phyloP scores from a whole-genome alignment of 768 basidiomycete genomes.

The Cyclocybe aegerita region DNA sequence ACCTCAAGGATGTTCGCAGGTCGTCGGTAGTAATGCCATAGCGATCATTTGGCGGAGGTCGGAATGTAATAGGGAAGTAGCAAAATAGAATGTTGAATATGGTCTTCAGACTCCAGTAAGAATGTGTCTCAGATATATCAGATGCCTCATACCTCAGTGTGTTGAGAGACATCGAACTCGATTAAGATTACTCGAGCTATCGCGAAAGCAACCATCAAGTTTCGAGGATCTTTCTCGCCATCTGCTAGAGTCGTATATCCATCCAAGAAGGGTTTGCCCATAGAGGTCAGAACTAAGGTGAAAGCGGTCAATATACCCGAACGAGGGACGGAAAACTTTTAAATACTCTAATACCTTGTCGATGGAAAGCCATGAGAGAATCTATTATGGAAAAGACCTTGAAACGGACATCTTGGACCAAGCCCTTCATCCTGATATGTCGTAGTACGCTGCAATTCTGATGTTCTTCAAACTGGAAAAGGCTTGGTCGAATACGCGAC shows the following conservation, averaged over 20 bases:
- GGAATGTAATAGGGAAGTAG: slow-evolving; percentile 97
- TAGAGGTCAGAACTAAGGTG: slow-evolving; percentile 59
- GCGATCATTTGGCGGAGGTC: slow-evolving; percentile 91
- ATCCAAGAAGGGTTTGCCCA: slow-evolving; percentile 71
- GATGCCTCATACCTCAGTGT: slow-evolving; percentile 62
- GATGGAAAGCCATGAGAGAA: slow-evolving; percentile 66
- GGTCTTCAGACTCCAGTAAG: slow-evolving; percentile 43
- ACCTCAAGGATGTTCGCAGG: slow-evolving; percentile 73
- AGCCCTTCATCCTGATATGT: slow-evolving; percentile 77
- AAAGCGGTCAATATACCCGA: slow-evolving; percentile 1
- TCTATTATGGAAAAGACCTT: slow-evolving; percentile 82
- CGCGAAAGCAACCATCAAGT: slow-evolving; percentile 86
- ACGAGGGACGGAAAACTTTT: background rate
- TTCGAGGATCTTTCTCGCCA: slow-evolving; percentile 97
- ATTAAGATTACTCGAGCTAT: slow-evolving; percentile 83
- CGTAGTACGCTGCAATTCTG: slow-evolving; percentile 56
- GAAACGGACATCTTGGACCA: slow-evolving; percentile 82
- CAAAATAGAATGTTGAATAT: slow-evolving; percentile 96
- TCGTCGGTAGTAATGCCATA: slow-evolving; percentile 91
- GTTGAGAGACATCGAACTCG: slow-evolving; percentile 78
- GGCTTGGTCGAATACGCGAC: slow-evolving; percentile 1
- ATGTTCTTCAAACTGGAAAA: slow-evolving; percentile 1
- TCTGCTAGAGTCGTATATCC: slow-evolving; percentile 83
- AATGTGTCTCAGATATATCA: too few relatives aligned
- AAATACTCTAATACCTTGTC: slow-evolving; percentile 50